Base-by-base conservation (phyloP, 257 asterid genomes). In the Solanum neorickii region DNA sequence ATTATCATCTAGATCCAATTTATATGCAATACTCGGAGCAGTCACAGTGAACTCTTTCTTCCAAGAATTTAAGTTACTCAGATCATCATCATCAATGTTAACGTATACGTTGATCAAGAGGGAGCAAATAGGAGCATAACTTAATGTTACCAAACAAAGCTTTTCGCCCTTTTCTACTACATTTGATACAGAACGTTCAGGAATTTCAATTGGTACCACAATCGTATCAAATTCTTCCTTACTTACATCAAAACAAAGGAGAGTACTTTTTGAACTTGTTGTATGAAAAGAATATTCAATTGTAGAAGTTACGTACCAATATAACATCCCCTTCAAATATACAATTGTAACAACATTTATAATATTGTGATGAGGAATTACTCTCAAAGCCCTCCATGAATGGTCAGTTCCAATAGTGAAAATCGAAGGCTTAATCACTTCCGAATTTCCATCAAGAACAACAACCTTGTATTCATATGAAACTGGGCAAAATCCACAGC, bases 41-140 rank as follows among this genome's bases (percentile, higher is more conserved):
- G n/a, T 25, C 39, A 77, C 39, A 14, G 39, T 25, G 60, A 76
- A 42, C 60, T 75, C 56, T 39, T 21, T 39, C 11, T 41, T 41
- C 83, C 83, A 41, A 1, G 59, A 75, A 41, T 75, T 41, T 75
- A 75, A 75, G 83, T 46, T 75, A 75, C 56, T 75, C 83, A 75
- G 29, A 75, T 75, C 83, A 75, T 41, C 83, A 75, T 41, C 25
- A 72, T 12, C 59, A 52, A 52, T 52, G n/a, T 52, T 52, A 52
- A 23, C 13, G 1, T 41, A 75, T 75, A 41, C 35, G 12, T 75
- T 42, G 59, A 75, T 41, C 83, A 75, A 11, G 56, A 75, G 83
- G 33, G 83, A 75, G 56, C 35, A 75, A 75, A 75, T 75, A 13
- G 83, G 83, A 41, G 21, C 56, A 23, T 3, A 41, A 41, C 21